Percentiles rank a stretch among this genome's conserved stretches.
Conservation (phyloP, 306 rosid genomes). For the Malus sylvestris region DNA sequence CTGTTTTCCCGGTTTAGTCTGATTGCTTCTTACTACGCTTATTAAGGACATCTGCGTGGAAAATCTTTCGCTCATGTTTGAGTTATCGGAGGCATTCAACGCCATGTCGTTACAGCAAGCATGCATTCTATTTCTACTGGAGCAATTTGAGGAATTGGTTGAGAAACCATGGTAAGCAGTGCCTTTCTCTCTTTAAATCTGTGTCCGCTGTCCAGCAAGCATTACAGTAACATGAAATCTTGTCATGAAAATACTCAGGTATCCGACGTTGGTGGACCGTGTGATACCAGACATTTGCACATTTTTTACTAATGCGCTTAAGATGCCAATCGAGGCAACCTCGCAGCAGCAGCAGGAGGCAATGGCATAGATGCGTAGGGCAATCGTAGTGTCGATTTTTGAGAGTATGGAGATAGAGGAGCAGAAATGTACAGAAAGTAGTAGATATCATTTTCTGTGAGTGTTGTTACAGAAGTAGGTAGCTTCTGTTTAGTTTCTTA, state of each 20-base stretch:
- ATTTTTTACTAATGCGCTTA: slow-evolving; percentile 31
- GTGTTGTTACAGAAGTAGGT: too few species aligned
- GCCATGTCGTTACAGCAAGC: slow-evolving; percentile 50
- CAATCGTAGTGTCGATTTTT: neutral
- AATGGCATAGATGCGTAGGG: neutral
- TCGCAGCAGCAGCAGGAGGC: neutral
- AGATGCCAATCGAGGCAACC: slow-evolving; percentile 12
- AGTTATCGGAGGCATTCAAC: slow-evolving; percentile 50
- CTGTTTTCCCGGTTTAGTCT: neutral
- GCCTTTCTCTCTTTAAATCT: neutral
- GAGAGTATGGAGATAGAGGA: neutral
- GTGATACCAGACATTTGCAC: slow-evolving; percentile 30
- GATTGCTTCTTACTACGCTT: neutral
- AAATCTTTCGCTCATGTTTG: slow-evolving; percentile 43
- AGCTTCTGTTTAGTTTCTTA: too few species aligned
- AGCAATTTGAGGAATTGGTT: slow-evolving; percentile 36
- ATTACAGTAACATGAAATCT: neutral
- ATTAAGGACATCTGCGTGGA: slow-evolving; percentile 43
- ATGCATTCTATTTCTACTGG: slow-evolving; percentile 52
- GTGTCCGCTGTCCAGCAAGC: neutral
- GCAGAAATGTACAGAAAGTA: slow-evolving; percentile 21
- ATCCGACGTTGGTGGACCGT: slow-evolving; percentile 17
- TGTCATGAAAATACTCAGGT: slow-evolving; percentile 35
- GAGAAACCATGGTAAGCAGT: slow-evolving; percentile 47
- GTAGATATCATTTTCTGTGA: neutral